A percentile compares a stretch with the other conserved stretches of the same genome.
Conservation (phyloP, 306 rosid species). For the Canavalia gladiata region DNA sequence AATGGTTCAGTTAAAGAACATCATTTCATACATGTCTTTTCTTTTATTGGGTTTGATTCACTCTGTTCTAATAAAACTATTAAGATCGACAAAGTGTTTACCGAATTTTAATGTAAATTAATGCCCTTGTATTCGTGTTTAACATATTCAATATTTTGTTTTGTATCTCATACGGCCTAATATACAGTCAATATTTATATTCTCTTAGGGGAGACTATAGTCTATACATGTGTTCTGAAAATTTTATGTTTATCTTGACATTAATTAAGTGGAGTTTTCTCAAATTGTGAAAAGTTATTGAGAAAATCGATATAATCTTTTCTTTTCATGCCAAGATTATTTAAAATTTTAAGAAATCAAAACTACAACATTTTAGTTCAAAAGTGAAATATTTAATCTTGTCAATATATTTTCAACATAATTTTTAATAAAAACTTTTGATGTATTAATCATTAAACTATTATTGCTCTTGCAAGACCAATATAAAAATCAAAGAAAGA, state of each 20-base stretch:
- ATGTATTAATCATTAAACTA: too few species aligned
- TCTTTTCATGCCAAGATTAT: not conserved
- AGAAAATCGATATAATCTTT: not conserved
- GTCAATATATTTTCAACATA: too few species aligned
- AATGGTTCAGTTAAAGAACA: not conserved
- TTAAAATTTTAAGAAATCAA: not conserved
- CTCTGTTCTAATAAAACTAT: too few species aligned
- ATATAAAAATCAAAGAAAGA: too few species aligned
- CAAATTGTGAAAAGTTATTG: not conserved
- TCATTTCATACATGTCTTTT: not conserved
- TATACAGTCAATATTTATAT: not conserved
- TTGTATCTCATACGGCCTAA: not conserved
- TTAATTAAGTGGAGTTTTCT: not conserved
- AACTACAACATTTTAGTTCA: too few species aligned
- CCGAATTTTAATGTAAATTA: too few species aligned
- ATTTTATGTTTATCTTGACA: not conserved
- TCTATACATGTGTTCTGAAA: not conserved
- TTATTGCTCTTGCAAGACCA: too few species aligned
- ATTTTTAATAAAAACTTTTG: too few species aligned
- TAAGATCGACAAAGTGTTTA: too few species aligned
- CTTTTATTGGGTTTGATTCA: too few species aligned
- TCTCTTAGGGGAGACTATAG: not conserved
- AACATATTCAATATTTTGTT: not conserved
- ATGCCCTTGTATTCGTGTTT: not conserved
- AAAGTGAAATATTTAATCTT: too few species aligned